Conservation (phyloP, 2,329 filamentous ascomycete species). For the Botryotinia globosa region DNA sequence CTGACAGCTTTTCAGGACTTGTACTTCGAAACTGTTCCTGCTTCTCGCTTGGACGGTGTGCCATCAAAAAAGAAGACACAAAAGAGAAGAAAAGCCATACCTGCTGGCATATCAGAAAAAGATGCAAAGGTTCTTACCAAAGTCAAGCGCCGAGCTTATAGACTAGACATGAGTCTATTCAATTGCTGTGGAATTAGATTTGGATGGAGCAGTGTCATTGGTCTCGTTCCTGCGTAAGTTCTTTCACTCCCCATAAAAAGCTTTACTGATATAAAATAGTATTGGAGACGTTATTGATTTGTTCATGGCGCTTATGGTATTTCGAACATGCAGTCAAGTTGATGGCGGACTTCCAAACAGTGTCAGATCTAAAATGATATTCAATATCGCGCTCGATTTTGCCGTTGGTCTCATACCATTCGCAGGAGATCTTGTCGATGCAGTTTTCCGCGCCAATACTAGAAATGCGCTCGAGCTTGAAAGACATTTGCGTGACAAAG, state of each 20-base stretch:
- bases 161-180: conserved; percentile 81
- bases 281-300: conserved; percentile 74
- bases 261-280: conserved; percentile 43
- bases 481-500: conserved; percentile 64
- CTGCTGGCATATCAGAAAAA: conserved; percentile 76
- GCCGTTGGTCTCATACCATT: conserved; percentile 71
- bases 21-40: conserved; percentile 79
- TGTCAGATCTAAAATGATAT: conserved; percentile 68
- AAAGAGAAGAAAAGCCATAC: conserved; percentile 81
- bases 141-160: conserved; percentile 81
- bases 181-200: conserved; percentile 78
- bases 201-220: conserved; percentile 86
- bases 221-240: conserved; percentile 74
- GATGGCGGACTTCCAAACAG: conserved; percentile 69
- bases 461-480: conserved; percentile 68
- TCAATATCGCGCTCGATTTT: conserved; percentile 77
- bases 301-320: conserved; percentile 71
- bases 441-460: conserved; percentile 69
- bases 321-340: conserved; percentile 68
- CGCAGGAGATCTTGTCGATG: conserved; percentile 72
- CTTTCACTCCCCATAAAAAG: conserved; percentile 21
- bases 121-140: conserved; percentile 81
- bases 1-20: conserved; percentile 63
- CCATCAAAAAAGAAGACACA: conserved; percentile 66
- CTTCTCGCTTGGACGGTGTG: conserved; percentile 64